Evolutionary conservation across 2,329 filamentous ascomycete species (phyloP).

Genomic region (Cryphonectria nitschkei): DNA sequence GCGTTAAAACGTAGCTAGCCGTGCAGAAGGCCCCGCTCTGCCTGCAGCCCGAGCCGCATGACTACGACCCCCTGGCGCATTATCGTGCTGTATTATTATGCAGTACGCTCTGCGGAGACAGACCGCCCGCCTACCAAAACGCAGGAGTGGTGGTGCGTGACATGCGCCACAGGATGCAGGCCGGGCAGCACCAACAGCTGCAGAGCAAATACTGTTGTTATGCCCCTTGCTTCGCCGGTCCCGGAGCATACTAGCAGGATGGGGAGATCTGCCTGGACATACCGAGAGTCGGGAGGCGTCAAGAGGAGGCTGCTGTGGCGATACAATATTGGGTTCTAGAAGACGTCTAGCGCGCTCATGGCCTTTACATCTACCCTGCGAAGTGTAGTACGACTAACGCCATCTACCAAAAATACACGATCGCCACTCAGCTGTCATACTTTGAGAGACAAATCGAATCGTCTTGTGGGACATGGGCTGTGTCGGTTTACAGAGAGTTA

Average conservation of each 20-base stretch:
- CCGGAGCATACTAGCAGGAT: not conserved
- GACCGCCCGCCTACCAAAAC: conserved; percentile 1
- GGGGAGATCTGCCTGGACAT: not conserved
- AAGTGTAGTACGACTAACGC: not conserved
- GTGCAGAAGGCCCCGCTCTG: not conserved
- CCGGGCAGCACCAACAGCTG: not conserved
- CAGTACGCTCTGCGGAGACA: not conserved
- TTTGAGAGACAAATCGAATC: not conserved
- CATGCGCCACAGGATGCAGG: not conserved
- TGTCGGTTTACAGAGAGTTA: not conserved
- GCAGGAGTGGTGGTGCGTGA: not conserved
- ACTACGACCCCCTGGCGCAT: conserved; percentile 4
- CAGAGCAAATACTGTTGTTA: not conserved
- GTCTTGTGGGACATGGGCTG: not conserved
- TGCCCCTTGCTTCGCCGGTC: not conserved
- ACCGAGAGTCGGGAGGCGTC: not conserved
- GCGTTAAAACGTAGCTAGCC: not conserved
- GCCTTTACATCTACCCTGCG: not conserved
- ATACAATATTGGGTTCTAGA: conserved; percentile 18
- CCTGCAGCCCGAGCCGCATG: conserved; percentile 6
- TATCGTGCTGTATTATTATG: not conserved
- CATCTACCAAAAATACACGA: not conserved
- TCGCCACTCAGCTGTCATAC: not conserved
- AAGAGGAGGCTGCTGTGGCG: conserved; percentile 1
- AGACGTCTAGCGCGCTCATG: conserved; percentile 13